phyloP scores from a whole-genome alignment of 202 grass and related monocot genomes.

The Musa balbisiana region DNA sequence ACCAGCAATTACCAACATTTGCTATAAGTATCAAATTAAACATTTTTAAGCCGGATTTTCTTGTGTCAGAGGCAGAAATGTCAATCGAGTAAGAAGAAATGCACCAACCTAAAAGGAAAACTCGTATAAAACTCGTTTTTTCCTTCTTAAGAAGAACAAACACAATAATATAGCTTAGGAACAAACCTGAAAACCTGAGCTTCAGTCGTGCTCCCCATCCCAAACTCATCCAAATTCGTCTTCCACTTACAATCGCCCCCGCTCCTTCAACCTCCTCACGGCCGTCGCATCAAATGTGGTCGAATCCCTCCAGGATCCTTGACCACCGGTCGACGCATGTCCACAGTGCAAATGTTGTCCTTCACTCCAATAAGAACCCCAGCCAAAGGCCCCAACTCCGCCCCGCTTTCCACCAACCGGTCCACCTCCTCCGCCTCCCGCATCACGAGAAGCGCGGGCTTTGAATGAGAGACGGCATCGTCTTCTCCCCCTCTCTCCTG shows the following conservation, averaged over 20 bases:
- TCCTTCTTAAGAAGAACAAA: background rate
- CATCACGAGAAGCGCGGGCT: slow-evolving; percentile 58
- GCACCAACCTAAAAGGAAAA: background rate
- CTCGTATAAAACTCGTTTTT: background rate
- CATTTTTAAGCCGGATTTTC: no score
- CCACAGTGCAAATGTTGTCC: slow-evolving; percentile 81
- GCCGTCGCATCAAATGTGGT: slow-evolving; percentile 86
- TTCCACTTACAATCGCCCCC: slow-evolving; percentile 71
- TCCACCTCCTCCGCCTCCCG: slow-evolving; percentile 70
- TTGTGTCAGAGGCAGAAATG: no score
- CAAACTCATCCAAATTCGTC: slow-evolving; percentile 90
- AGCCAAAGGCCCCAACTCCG: slow-evolving; percentile 53
- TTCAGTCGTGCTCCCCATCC: slow-evolving; percentile 96
- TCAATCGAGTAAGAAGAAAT: background rate
- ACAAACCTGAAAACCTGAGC: slow-evolving; percentile 74
- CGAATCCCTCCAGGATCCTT: slow-evolving; percentile 69
- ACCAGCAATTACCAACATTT: no score
- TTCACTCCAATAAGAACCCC: slow-evolving; percentile 83
- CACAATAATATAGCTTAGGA: background rate
- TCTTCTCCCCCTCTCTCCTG: background rate
- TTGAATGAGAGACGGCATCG: slow-evolving; percentile 68
- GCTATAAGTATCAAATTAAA: no score
- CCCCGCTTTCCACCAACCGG: slow-evolving; percentile 39
- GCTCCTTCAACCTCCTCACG: slow-evolving; percentile 63
- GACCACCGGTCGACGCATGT: slow-evolving; percentile 92